Conservation (phyloP, 345 rosid genomes). For the Eucalyptus regnans region DNA sequence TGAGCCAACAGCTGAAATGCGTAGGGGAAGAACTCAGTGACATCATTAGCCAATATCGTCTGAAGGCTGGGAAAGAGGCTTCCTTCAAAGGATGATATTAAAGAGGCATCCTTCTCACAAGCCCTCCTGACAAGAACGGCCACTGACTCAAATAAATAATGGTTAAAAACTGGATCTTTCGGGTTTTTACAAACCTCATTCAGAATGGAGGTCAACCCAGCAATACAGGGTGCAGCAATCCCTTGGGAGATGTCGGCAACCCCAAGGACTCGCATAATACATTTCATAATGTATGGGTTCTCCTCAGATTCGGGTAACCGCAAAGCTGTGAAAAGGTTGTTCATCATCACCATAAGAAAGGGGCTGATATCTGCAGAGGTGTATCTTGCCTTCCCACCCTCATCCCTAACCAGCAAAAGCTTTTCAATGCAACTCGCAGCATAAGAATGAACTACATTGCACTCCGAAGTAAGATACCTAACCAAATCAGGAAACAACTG, state of each 20-base stretch:
- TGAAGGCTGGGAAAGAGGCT: constrained; percentile 81
- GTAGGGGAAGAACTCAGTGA: constrained; percentile 91
- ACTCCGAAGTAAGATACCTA: constrained; percentile 67
- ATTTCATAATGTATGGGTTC: constrained; percentile 93
- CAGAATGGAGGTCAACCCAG: constrained; percentile 62
- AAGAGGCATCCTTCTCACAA: constrained; percentile 69
- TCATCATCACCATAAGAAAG: constrained; percentile 41
- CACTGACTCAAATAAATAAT: constrained; percentile 92
- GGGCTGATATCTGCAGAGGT: constrained; percentile 56
- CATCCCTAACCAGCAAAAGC: constrained; percentile 90
- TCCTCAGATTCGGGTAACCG: constrained; percentile 87
- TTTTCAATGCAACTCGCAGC: constrained; percentile 96
- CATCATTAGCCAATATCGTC: constrained; percentile 65
- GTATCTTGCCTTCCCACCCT: constrained; percentile 63
- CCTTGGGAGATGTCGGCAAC: constrained; percentile 66
- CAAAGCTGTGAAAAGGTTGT: constrained; percentile 66
- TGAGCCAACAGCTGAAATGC: constrained; percentile 97
- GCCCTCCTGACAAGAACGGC: constrained; percentile 91
- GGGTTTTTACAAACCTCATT: constrained; percentile 88
- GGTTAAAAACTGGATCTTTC: constrained; percentile 86
- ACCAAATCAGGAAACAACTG: constrained; percentile 65
- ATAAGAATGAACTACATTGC: constrained; percentile 94
- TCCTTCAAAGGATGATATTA: constrained; percentile 58
- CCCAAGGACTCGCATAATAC: constrained; percentile 91
- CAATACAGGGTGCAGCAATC: constrained; percentile 77